Percentiles rank a stretch among this genome's conserved stretches.
Evolutionary conservation across 768 basidiomycete species (phyloP).

Genomic region (Collybia sordida): DNA sequence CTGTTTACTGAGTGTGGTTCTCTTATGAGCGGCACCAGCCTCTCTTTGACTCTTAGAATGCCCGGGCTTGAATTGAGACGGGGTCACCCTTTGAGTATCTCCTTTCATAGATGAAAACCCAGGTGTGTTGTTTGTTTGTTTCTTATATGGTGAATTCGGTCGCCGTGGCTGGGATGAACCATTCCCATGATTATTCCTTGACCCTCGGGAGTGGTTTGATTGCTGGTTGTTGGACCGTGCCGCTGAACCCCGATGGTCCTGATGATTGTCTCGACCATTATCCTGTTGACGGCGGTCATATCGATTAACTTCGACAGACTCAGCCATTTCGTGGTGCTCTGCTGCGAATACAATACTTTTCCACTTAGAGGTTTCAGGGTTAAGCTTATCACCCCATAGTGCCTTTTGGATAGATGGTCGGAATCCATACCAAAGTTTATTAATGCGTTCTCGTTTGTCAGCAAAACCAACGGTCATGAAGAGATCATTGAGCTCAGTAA

Average conservation of each 20-base stretch:
- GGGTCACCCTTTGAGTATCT: too few relatives aligned
- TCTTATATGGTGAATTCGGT: too few relatives aligned
- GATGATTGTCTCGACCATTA: not conserved
- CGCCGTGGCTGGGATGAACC: too few relatives aligned
- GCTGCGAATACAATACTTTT: conserved; percentile 22
- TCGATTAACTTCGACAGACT: not conserved
- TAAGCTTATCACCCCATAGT: conserved; percentile 23
- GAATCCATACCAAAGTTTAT: conserved; percentile 33
- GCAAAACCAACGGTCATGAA: conserved; percentile 26
- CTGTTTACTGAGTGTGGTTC: not conserved
- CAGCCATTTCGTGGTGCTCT: conserved; percentile 24
- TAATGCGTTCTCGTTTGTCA: conserved; percentile 22
- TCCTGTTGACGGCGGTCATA: too few relatives aligned
- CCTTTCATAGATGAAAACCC: too few relatives aligned
- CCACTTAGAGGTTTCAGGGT: conserved; percentile 24
- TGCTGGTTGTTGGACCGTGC: not conserved
- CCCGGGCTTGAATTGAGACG: not conserved
- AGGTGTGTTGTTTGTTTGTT: too few relatives aligned
- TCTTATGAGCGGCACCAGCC: not conserved
- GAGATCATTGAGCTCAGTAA: conserved; percentile 27
- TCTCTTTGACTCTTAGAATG: not conserved
- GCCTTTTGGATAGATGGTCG: conserved; percentile 21
- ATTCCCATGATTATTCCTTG: too few relatives aligned
- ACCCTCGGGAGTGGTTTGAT: too few relatives aligned
- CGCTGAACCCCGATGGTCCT: not conserved